Evolutionary conservation across 495 filamentous ascomycete genomes (phyloP).

Genomic region (Xylaria telfairii): DNA sequence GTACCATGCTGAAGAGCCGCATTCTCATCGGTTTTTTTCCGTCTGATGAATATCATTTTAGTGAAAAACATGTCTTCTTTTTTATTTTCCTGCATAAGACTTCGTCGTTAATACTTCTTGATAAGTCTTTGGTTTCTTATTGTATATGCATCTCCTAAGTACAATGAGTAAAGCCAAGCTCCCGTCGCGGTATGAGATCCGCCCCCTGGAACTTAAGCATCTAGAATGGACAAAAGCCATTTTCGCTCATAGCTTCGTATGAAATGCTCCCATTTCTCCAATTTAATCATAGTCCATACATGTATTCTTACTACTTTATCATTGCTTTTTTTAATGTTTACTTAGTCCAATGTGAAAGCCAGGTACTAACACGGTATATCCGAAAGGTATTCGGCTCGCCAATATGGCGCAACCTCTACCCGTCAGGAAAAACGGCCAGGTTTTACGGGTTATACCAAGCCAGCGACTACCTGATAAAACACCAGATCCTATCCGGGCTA

Average conservation of each 20-base stretch:
- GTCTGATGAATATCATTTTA: neutral
- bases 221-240: slow-evolving; percentile 19
- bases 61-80: too few species aligned
- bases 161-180: slow-evolving; percentile 17
- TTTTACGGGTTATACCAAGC: slow-evolving; percentile 23
- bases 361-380: slow-evolving; percentile 2
- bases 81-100: neutral
- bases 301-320: too few species aligned
- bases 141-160: neutral
- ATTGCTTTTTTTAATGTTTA: neutral
- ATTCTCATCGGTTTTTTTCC: neutral
- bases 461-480: slow-evolving; percentile 18
- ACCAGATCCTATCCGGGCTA: slow-evolving; percentile 45
- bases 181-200: slow-evolving; percentile 19
- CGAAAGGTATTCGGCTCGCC: slow-evolving; percentile 19
- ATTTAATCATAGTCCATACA: neutral
- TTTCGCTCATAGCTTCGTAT: slow-evolving; percentile 24
- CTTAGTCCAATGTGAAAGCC: neutral
- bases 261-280: neutral
- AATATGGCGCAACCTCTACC: slow-evolving; percentile 23
- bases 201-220: slow-evolving; percentile 11
- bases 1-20: neutral
- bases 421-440: neutral
- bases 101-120: neutral
- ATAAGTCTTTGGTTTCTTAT: neutral